Conservation (phyloP, 2,329 filamentous ascomycete genomes). For the Scleromitrula shiraiana region DNA sequence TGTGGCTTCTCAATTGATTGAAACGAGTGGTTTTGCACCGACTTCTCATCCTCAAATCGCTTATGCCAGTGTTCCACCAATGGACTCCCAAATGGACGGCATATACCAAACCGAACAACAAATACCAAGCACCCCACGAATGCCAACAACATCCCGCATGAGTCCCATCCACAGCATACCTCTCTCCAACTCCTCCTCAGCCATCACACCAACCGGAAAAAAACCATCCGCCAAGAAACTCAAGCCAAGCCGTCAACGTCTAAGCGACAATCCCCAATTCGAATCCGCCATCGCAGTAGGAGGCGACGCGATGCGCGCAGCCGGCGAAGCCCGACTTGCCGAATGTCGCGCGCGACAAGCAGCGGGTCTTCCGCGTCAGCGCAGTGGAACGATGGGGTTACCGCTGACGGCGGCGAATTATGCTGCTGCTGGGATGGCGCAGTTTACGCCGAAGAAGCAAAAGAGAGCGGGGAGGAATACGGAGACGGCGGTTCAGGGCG, state of each 20-base stretch:
- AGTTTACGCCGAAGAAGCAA: too few species aligned
- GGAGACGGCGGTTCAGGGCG: too few species aligned
- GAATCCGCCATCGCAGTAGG: constrained; percentile 3
- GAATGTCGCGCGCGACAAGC: constrained; percentile 3
- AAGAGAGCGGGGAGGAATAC: too few species aligned
- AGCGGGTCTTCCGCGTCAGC: constrained; percentile 3
- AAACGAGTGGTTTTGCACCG: neutral
- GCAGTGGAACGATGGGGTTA: constrained; percentile 3
- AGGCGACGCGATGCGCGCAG: neutral
- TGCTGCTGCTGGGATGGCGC: constrained; percentile 6
- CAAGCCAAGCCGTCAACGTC: neutral
- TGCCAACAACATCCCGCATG: neutral
- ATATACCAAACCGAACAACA: neutral
- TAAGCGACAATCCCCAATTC: constrained; percentile 6
- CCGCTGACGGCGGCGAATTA: constrained; percentile 7
- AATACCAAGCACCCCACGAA: neutral
- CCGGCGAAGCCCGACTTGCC: neutral
- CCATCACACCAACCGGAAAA: neutral
- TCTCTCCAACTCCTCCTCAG: neutral
- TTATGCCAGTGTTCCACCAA: neutral
- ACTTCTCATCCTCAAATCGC: neutral
- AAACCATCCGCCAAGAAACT: neutral
- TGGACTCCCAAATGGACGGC: neutral
- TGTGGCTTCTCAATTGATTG: neutral
- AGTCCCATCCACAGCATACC: neutral